Conservation (phyloP, 768 basidiomycete species). For the Trametes punicea region DNA sequence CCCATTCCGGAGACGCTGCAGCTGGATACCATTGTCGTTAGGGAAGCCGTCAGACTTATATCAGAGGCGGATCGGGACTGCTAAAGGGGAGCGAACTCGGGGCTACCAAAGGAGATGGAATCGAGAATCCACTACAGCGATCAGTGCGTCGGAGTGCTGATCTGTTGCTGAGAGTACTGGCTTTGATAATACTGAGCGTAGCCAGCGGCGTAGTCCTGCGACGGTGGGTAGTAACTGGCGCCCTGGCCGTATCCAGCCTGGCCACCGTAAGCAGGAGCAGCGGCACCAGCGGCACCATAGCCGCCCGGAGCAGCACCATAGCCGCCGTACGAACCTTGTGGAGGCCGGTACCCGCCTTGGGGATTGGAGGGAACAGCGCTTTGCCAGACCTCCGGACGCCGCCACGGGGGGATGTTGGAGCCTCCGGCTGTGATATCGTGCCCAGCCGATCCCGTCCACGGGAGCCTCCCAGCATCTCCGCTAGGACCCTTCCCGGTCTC, state of each 20-base stretch:
- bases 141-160: slow-evolving; percentile 41
- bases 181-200: slow-evolving; percentile 88
- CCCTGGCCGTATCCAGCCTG: slow-evolving; percentile 39
- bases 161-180: slow-evolving; percentile 79
- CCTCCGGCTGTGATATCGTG: slow-evolving; percentile 56
- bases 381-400: slow-evolving; percentile 86
- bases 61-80: no score
- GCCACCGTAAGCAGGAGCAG: slow-evolving; percentile 15
- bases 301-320: slow-evolving; percentile 21
- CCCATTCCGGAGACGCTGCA: slow-evolving; percentile 4
- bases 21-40: slow-evolving; percentile 1
- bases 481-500: slow-evolving; percentile 63
- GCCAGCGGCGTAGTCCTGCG: slow-evolving; percentile 71
- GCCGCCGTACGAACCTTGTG: slow-evolving; percentile 14
- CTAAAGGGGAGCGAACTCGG: background rate
- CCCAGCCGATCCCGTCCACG: slow-evolving; percentile 66
- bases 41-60: slow-evolving; percentile 13
- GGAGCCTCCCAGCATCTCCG: slow-evolving; percentile 51
- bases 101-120: slow-evolving; percentile 1
- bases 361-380: slow-evolving; percentile 40
- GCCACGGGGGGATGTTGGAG: slow-evolving; percentile 86
- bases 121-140: slow-evolving; percentile 17
- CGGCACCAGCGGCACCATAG: slow-evolving; percentile 7
- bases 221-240: slow-evolving; percentile 39
- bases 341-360: slow-evolving; percentile 29